Evolutionary conservation across 805 yeast species (phyloP).

Genomic region (Hanseniaspora mollemarum): DNA sequence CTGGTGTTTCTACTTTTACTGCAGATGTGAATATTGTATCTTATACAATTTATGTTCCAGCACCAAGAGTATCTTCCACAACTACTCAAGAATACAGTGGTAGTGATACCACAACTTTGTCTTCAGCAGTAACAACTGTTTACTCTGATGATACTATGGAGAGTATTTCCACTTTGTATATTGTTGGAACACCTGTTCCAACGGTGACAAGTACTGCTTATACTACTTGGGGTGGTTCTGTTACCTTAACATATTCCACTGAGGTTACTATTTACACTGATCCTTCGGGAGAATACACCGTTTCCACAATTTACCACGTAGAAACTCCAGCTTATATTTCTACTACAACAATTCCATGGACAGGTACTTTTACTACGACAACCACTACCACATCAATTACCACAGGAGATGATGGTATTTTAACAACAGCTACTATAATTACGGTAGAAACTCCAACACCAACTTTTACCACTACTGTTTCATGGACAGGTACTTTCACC

Average conservation of each 20-base stretch:
- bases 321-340: constrained; percentile 19
- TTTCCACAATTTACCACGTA: constrained; percentile 18
- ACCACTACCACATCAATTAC: constrained; percentile 12
- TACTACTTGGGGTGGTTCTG: constrained; percentile 30
- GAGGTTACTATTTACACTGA: constrained; percentile 16
- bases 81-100: neutral
- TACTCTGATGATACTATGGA: neutral
- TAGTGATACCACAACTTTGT: constrained; percentile 11
- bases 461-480: constrained; percentile 3
- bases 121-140: constrained; percentile 5
- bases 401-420: constrained; percentile 16
- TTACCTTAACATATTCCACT: constrained; percentile 24
- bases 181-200: constrained; percentile 14
- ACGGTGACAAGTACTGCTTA: constrained; percentile 18
- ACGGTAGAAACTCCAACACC: constrained; percentile 16
- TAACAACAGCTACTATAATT: constrained; percentile 17
- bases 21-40: neutral
- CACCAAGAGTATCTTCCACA: neutral
- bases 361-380: neutral
- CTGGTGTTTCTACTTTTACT: neutral
- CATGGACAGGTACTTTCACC: neutral
- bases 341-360: constrained; percentile 16
- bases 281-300: constrained; percentile 16
- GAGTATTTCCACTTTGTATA: neutral
- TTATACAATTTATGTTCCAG: neutral